Percentiles rank a stretch among this genome's conserved stretches.
Evolutionary conservation across 2,329 filamentous ascomycete genomes (phyloP).

Genomic region (Botrytis fragariae): DNA sequence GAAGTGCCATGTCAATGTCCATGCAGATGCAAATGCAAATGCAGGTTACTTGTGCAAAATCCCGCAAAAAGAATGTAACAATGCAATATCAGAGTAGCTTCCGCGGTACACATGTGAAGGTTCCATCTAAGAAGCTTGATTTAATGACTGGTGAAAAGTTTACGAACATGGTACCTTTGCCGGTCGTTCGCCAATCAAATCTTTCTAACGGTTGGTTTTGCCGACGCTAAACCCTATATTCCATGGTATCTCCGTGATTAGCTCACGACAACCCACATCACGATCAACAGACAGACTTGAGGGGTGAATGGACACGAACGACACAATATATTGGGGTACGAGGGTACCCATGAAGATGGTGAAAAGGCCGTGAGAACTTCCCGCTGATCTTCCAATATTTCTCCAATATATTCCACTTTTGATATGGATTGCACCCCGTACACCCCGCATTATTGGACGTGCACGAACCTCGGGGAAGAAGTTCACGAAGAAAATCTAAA

Average conservation of each 20-base stretch:
- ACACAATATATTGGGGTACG: neutral
- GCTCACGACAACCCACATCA: neutral
- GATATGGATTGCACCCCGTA: neutral
- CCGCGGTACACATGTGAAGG: conserved; percentile 15
- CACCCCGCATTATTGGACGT: conserved; percentile 14
- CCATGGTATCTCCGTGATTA: neutral
- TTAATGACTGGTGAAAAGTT: neutral
- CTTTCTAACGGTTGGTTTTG: neutral
- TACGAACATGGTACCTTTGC: neutral
- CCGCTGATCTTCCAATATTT: neutral
- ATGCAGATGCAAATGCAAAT: neutral
- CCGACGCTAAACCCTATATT: conserved; percentile 6
- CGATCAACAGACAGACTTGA: neutral
- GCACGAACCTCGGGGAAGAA: conserved; percentile 9
- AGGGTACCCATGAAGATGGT: neutral
- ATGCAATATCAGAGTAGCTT: neutral
- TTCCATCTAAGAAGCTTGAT: neutral
- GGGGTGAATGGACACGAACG: neutral
- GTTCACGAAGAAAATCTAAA: neutral
- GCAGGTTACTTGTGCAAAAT: neutral
- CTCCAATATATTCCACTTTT: conserved; percentile 3
- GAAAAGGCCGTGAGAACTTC: neutral
- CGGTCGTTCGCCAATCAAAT: neutral
- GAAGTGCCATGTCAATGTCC: neutral
- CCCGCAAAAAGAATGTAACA: conserved; percentile 7